Percentiles rank a stretch among this genome's conserved stretches.
Conservation (phyloP, 371 early-diverging fungal genomes). For the Fennellomyces sp. region DNA sequence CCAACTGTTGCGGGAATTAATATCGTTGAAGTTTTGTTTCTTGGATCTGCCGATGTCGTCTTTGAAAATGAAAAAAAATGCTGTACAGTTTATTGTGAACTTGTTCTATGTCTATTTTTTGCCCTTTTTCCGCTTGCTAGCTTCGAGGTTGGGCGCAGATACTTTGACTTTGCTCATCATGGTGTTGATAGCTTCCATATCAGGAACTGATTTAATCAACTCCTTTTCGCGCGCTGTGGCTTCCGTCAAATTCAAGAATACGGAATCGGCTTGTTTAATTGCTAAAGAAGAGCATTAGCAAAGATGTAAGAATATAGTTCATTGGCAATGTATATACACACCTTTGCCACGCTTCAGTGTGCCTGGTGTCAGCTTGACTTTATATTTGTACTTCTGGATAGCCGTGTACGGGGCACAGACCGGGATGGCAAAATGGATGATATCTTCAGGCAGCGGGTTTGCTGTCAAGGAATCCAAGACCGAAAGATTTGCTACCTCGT, state of each 20-base stretch:
- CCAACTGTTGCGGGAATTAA: too few species aligned
- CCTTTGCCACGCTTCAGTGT: conserved; percentile 95
- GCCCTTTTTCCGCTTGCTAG: conserved; percentile 65
- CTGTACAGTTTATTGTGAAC: too few species aligned
- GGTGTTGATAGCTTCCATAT: conserved; percentile 78
- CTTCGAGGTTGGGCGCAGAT: conserved; percentile 73
- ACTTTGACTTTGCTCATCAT: conserved; percentile 92
- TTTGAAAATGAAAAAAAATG: not conserved
- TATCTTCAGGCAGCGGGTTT: conserved; percentile 80
- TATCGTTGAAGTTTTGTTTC: too few species aligned
- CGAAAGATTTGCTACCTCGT: conserved; percentile 63
- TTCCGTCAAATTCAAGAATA: conserved; percentile 56
- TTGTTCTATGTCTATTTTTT: conserved; percentile 19
- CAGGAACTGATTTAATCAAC: conserved; percentile 81
- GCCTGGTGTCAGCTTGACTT: conserved; percentile 97
- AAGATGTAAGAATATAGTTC: not conserved
- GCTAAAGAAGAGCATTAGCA: conserved; percentile 26
- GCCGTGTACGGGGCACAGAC: conserved; percentile 95
- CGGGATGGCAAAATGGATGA: conserved; percentile 88
- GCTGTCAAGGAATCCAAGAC: conserved; percentile 83
- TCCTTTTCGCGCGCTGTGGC: conserved; percentile 74
- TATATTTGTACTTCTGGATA: conserved; percentile 92
- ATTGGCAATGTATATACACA: conserved; percentile 12
- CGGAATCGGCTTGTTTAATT: conserved; percentile 48
- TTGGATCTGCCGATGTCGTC: too few species aligned